phyloP scores from a whole-genome alignment of 805 yeast genomes.

The Yarrowia yakushimensis region DNA sequence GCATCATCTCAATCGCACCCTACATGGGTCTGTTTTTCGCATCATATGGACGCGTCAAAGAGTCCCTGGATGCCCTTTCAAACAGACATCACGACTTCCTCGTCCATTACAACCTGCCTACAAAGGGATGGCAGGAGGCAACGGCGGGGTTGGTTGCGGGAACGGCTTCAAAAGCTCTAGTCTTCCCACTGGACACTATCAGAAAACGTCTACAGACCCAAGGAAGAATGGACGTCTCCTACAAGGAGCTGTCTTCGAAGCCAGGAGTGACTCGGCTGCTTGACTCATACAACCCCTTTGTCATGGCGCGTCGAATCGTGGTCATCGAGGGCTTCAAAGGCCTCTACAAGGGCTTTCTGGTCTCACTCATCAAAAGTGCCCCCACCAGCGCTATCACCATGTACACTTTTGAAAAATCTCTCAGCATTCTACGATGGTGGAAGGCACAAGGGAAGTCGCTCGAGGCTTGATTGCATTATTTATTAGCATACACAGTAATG shows the following conservation, averaged over 20 bases:
- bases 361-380: constrained; percentile 72
- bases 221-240: constrained; percentile 35
- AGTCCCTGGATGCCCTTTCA: constrained; percentile 32
- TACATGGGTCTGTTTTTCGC: constrained; percentile 74
- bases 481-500: constrained; percentile 14
- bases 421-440: constrained; percentile 30
- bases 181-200: constrained; percentile 84
- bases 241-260: constrained; percentile 28
- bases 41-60: constrained; percentile 52
- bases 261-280: not conserved
- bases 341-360: constrained; percentile 67
- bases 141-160: constrained; percentile 77
- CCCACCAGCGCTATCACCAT: constrained; percentile 65
- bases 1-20: constrained; percentile 61
- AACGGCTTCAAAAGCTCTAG: constrained; percentile 60
- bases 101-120: constrained; percentile 27
- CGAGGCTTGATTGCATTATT: constrained; percentile 17
- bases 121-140: constrained; percentile 42
- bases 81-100: constrained; percentile 17
- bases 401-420: constrained; percentile 54
- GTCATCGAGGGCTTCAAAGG: constrained; percentile 60
- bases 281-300: constrained; percentile 32
- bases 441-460: not conserved
- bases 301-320: constrained; percentile 43
- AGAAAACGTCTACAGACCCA: constrained; percentile 73